Evolutionary conservation across 345 rosid genomes (phyloP).

Genomic region (Angophora floribunda): DNA sequence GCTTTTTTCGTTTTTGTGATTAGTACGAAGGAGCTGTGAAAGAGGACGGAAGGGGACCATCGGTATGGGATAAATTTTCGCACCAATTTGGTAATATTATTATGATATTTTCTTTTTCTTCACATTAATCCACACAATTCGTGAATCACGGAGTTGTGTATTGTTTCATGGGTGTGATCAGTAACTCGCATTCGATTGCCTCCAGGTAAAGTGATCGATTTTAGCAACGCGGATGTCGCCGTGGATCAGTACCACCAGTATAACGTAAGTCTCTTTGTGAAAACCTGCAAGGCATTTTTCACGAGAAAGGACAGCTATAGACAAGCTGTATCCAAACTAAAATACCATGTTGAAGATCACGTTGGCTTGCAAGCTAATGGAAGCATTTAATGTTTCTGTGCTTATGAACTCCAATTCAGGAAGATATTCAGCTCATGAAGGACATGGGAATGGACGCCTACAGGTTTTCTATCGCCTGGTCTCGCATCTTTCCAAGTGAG

Average conservation of each 20-base stretch:
- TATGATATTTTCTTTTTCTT: neutral
- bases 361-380: too few relatives aligned
- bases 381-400: neutral
- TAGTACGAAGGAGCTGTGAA: slow-evolving; percentile 92
- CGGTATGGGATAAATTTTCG: slow-evolving; percentile 81
- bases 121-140: neutral
- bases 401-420: slow-evolving; percentile 8
- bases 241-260: slow-evolving; percentile 88
- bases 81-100: slow-evolving; percentile 40
- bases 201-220: slow-evolving; percentile 58
- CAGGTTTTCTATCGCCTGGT: slow-evolving; percentile 89
- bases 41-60: slow-evolving; percentile 77
- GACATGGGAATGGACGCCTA: slow-evolving; percentile 95
- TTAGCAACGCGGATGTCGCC: slow-evolving; percentile 80
- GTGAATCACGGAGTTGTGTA: neutral
- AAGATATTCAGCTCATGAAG: slow-evolving; percentile 86
- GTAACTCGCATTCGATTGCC: neutral
- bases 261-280: slow-evolving; percentile 24
- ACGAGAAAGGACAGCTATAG: neutral
- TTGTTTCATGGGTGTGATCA: neutral
- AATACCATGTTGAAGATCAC: neutral
- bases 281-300: neutral
- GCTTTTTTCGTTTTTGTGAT: neutral
- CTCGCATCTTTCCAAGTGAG: slow-evolving; percentile 83
- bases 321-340: neutral